phyloP scores from a whole-genome alignment of 257 asterid species.

The Przewalskia tangutica region DNA sequence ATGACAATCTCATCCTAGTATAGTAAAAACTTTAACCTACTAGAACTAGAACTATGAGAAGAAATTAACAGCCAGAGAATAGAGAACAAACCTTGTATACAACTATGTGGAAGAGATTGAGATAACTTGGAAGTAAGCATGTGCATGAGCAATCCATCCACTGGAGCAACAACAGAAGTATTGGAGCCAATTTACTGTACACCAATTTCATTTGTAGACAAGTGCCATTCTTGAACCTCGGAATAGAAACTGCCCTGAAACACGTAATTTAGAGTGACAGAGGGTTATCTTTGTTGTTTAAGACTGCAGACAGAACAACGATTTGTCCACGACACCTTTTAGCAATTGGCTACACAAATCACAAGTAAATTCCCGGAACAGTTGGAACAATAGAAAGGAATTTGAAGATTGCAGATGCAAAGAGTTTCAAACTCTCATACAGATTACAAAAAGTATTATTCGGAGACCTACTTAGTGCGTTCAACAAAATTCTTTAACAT shows the following conservation, averaged over 20 bases:
- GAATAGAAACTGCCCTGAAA: conserved; percentile 52
- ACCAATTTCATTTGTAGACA: conserved; percentile 47
- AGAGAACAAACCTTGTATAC: conserved; percentile 34
- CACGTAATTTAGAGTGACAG: background rate
- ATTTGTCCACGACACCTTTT: background rate
- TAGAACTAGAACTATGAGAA: background rate
- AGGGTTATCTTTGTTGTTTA: background rate
- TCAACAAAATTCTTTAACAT: no score
- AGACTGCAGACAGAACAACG: background rate
- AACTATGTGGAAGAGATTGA: conserved; percentile 39
- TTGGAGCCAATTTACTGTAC: conserved; percentile 41
- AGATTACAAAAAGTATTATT: no score
- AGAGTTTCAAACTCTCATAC: no score
- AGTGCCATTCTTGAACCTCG: conserved; percentile 35
- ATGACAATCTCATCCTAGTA: background rate
- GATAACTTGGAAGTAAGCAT: conserved; percentile 34
- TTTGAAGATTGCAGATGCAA: no score
- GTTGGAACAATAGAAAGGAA: no score
- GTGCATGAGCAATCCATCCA: conserved; percentile 53
- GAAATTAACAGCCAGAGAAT: background rate
- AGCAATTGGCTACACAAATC: background rate
- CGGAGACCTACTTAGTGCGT: no score
- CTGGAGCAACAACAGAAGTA: conserved; percentile 35
- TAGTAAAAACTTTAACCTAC: background rate
- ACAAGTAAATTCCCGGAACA: no score